Base-by-base conservation (phyloP, 169 alveolate genomes). In the Plasmodium ovale region DNA sequence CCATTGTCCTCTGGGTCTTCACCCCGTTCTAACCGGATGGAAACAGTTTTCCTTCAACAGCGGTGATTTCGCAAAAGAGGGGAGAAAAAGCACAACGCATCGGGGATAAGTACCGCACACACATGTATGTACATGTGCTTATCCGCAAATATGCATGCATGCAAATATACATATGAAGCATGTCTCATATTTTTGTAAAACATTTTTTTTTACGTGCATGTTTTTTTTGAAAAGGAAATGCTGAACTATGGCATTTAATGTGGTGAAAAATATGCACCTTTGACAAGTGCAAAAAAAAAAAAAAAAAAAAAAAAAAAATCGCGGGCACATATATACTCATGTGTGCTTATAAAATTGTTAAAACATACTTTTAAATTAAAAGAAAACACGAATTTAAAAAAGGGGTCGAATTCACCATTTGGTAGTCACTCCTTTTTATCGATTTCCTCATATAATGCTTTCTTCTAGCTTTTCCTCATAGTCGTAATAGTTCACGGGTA, bases 401-500 rank as follows among this genome's bases (percentile, higher is more conserved):
- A 10, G n/a, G n/a, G n/a, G n/a, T n/a, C n/a, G n/a, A n/a, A n/a
- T n/a, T n/a, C n/a, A n/a, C n/a, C n/a, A n/a, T n/a, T n/a, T n/a
- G n/a, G n/a, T n/a, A n/a, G n/a, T n/a, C n/a, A n/a, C n/a, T n/a
- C n/a, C n/a, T n/a, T n/a, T n/a, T n/a, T n/a, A n/a, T n/a, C n/a
- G n/a, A n/a, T n/a, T n/a, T n/a, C n/a, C n/a, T n/a, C 25, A 29
- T 62, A 53, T 65, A 31, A 85, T 85, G 54, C 29, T 85, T 42
- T 85, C 85, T 72, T 85, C 91, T 23, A 85, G 64, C 42, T 85
- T 72, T 62, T 88, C 90, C 47, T 68, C 91, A 33, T 89, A 65
- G 37, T 87, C 88, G 44, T 88, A 87, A 85, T 89, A 92, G 62
- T 74, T 70, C n/a, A 85, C 89, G 4, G 95, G 92, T 51, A 87